Conservation (phyloP, 306 rosid species). For the Cicer yamashitae region DNA sequence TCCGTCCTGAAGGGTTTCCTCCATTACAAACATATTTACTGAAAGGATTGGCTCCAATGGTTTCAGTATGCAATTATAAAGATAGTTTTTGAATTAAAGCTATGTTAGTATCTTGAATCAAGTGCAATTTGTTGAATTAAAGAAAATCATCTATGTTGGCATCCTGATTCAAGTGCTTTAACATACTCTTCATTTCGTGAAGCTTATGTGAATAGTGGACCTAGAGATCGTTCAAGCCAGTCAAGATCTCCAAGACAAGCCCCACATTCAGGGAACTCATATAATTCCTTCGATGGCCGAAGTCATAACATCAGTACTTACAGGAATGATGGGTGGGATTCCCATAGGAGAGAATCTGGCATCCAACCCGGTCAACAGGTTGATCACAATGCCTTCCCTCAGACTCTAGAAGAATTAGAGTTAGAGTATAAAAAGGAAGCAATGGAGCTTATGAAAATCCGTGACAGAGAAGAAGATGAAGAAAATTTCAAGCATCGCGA, state of each 20-base stretch:
- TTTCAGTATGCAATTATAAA: conserved; percentile 65
- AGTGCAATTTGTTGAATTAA: conserved; percentile 73
- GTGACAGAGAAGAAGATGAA: conserved; percentile 95
- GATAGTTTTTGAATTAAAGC: conserved; percentile 82
- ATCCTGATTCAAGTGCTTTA: conserved; percentile 79
- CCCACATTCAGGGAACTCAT: conserved; percentile 68
- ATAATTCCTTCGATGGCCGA: conserved; percentile 73
- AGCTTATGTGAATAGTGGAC: conserved; percentile 94
- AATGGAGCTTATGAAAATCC: conserved; percentile 70
- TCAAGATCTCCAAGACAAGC: conserved; percentile 88
- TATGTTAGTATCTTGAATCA: conserved; percentile 69
- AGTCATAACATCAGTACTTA: conserved; percentile 65
- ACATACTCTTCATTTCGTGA: conserved; percentile 88
- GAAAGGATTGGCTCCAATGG: conserved; percentile 76
- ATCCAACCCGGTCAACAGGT: conserved; percentile 70
- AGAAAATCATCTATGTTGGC: conserved; percentile 71
- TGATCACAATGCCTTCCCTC: conserved; percentile 62
- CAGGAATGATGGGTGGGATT: conserved; percentile 81
- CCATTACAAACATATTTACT: conserved; percentile 63
- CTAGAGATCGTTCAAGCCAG: conserved; percentile 81
- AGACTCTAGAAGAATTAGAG: conserved; percentile 84
- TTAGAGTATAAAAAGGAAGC: conserved; percentile 84
- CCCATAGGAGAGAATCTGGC: conserved; percentile 76
- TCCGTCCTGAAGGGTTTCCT: conserved; percentile 75
- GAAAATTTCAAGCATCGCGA: conserved; percentile 92